Percentiles rank a stretch among this genome's conserved stretches.
phyloP scores from a whole-genome alignment of 2,329 filamentous ascomycete genomes.

The Claviceps paspali region DNA sequence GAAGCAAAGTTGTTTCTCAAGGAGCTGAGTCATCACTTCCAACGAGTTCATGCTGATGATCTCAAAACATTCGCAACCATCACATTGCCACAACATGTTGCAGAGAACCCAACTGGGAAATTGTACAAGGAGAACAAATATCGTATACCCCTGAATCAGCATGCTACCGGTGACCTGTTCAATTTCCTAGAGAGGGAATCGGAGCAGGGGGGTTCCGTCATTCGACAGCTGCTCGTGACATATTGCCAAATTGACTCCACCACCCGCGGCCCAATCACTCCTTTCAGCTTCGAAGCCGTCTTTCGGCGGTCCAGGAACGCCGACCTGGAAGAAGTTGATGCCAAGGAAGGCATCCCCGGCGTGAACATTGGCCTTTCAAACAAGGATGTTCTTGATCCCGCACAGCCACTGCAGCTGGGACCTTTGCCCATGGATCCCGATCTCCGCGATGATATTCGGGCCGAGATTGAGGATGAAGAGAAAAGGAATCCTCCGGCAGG shows the following conservation, averaged over 20 bases:
- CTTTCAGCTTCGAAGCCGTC: slow-evolving; percentile 46
- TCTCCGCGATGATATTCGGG: slow-evolving; percentile 69
- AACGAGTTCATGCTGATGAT: slow-evolving; percentile 66
- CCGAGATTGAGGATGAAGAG: slow-evolving; percentile 77
- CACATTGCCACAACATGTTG: slow-evolving; percentile 60
- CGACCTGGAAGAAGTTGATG: slow-evolving; percentile 47
- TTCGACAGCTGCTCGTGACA: slow-evolving; percentile 55
- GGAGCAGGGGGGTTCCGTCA: slow-evolving; percentile 62
- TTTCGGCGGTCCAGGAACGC: slow-evolving; percentile 41
- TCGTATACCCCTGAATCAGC: slow-evolving; percentile 72
- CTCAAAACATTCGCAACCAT: slow-evolving; percentile 60
- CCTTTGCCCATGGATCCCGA: slow-evolving; percentile 72
- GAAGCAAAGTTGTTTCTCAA: slow-evolving; percentile 64
- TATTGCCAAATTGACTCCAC: slow-evolving; percentile 44
- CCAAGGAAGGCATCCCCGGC: slow-evolving; percentile 49
- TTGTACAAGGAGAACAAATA: slow-evolving; percentile 81
- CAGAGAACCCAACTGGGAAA: slow-evolving; percentile 61
- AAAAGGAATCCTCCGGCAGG: slow-evolving; percentile 53
- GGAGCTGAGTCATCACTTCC: slow-evolving; percentile 52
- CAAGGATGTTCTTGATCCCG: slow-evolving; percentile 41
- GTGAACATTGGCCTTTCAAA: slow-evolving; percentile 47
- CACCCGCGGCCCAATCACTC: slow-evolving; percentile 46
- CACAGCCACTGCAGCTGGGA: slow-evolving; percentile 54
- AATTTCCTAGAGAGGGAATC: slow-evolving; percentile 81
- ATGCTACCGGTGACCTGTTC: slow-evolving; percentile 68